Evolutionary conservation across 2,329 filamentous ascomycete genomes (phyloP), one percentile per base, ranked within the genome.

Genomic region (Penicillium fuscoglaucum): DNA sequence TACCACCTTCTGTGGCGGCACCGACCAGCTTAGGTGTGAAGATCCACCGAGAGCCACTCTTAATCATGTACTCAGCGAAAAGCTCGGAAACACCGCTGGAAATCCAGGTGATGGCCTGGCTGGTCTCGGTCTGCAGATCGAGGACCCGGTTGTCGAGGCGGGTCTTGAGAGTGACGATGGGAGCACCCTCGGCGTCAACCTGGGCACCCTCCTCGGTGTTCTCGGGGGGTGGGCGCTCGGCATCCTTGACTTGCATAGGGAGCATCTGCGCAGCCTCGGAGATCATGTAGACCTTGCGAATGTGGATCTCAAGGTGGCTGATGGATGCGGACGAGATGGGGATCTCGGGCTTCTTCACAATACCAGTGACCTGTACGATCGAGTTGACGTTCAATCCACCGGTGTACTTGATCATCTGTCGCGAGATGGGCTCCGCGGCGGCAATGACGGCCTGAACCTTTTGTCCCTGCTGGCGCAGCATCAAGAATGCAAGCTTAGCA

Each of bases 351-450:
- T 89, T 89, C 81, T 92, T 85, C 53, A 98, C 88, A 33, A 83
- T 79, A 65, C 89, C 95, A 70, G 96, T 90, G 60, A 97, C 87
- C 41, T 87, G 80, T 28, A 97, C 87, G 67, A 90, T 92, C 67
- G 89, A 91, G 81, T 97, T 93, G 46, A 88, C 82, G 70, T 86
- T 89, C 66, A 96, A 78, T 44, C 80, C 83, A 48, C 85, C 86
- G 50, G 89, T 87, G 86, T 90, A 98, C 80, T 98, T 98, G 73
- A 97, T 90, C 93, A 98, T 98, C 77, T 90, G 91, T 74, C 87
- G 88, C 61, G 86, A 90, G 39, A 92, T 84, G 50, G 79, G 83
- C 61, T 73, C 78, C 37, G 82, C 86, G 69, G 91, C 85, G 72
- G 81, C 77, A 69, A 84, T 85, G 49, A 97, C 88, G 52, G 89